phyloP scores from a whole-genome alignment of 441 rosid species.

The Gossypium davidsonii region DNA sequence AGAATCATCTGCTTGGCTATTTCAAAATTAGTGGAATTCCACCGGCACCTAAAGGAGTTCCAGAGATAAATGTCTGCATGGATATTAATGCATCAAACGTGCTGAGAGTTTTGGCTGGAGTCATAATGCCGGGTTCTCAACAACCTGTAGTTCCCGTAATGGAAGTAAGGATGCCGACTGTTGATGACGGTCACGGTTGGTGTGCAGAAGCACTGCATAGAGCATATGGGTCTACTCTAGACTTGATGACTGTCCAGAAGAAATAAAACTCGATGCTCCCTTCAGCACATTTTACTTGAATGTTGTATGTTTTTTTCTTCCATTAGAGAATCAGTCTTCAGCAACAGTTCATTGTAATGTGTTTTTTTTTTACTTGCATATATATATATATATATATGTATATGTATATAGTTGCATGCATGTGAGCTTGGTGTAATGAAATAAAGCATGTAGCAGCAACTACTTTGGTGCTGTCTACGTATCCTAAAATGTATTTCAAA shows the following conservation, averaged over 20 bases:
- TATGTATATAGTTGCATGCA: not conserved
- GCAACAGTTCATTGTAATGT: not conserved
- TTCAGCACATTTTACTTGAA: not conserved
- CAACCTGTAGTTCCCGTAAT: constrained; percentile 54
- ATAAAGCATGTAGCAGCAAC: not conserved
- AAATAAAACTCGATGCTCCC: constrained; percentile 6
- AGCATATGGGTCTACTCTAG: constrained; percentile 48
- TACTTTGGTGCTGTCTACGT: not conserved
- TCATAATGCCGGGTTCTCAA: constrained; percentile 43
- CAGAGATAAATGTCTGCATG: constrained; percentile 76
- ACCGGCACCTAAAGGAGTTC: constrained; percentile 55
- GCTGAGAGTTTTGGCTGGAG: constrained; percentile 57
- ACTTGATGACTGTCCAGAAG: constrained; percentile 52
- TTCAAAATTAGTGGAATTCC: constrained; percentile 78
- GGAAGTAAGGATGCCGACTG: constrained; percentile 83
- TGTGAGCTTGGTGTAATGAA: not conserved
- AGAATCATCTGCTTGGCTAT: constrained; percentile 72
- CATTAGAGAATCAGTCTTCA: not conserved
- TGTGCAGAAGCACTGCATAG: constrained; percentile 55
- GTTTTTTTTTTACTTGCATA: not conserved
- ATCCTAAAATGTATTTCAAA: not conserved
- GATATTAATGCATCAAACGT: constrained; percentile 67
- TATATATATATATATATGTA: not conserved
- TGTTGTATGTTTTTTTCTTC: not conserved
- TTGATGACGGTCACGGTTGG: constrained; percentile 86